A percentile compares a stretch with the other conserved stretches of the same genome.
Evolutionary conservation across 306 rosid genomes (phyloP).

Genomic region (Lotus japonicus): DNA sequence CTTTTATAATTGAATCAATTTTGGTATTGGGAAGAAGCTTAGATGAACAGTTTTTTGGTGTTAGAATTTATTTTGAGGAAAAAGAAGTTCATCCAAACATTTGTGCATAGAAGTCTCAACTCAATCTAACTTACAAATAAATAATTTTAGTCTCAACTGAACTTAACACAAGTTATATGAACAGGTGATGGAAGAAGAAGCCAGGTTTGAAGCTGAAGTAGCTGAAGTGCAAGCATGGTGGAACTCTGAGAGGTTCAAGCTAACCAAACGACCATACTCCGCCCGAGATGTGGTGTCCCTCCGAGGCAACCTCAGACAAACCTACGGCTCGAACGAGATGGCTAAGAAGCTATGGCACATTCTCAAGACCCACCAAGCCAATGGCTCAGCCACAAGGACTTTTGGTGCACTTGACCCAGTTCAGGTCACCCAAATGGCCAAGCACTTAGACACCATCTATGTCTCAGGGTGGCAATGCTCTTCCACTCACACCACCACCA

Average conservation of each 20-base stretch:
- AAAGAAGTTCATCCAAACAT: not conserved
- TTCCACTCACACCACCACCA: constrained; percentile 80
- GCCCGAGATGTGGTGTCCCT: constrained; percentile 77
- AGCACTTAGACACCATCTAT: constrained; percentile 78
- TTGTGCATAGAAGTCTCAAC: not conserved
- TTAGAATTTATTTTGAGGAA: too few relatives aligned
- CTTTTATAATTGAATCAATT: too few relatives aligned
- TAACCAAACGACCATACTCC: constrained; percentile 65
- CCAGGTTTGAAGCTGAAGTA: constrained; percentile 78
- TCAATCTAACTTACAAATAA: not conserved
- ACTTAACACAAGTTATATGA: not conserved
- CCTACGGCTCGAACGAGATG: constrained; percentile 74
- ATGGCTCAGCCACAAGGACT: constrained; percentile 83
- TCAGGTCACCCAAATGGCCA: constrained; percentile 93
- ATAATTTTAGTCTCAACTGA: not conserved
- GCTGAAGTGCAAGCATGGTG: constrained; percentile 94
- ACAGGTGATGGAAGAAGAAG: constrained; percentile 91
- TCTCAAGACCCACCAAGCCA: constrained; percentile 82
- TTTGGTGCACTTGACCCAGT: constrained; percentile 98
- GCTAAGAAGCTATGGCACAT: constrained; percentile 85
- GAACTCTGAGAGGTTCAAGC: constrained; percentile 78
- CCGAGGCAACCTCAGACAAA: constrained; percentile 70
- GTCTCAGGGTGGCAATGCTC: constrained; percentile 99
- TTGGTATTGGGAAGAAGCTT: too few relatives aligned
- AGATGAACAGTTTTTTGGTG: too few relatives aligned